phyloP scores from a whole-genome alignment of 306 rosid species.

The Cucumis cinereus region DNA sequence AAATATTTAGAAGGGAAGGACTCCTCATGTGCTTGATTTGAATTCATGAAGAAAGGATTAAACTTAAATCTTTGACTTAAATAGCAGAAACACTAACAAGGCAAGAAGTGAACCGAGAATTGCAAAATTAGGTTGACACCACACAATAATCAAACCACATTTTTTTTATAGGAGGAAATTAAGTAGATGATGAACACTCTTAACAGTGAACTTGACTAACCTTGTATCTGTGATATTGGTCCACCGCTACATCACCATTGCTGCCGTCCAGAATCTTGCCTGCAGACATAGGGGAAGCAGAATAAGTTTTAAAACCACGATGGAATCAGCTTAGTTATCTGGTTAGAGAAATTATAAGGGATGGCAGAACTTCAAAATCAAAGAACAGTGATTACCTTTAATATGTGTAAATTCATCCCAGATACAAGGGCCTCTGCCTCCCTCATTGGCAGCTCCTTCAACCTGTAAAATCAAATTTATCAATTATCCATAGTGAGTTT shows the following conservation, averaged over 20 bases:
- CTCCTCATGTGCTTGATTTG: not conserved
- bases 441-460: conserved; percentile 74
- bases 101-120: not conserved
- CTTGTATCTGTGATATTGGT: conserved; percentile 80
- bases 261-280: conserved; percentile 63
- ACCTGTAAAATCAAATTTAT: conserved; percentile 36
- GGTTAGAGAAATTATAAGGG: not conserved
- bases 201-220: conserved; percentile 24
- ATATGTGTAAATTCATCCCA: conserved; percentile 83
- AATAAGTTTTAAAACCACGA: conserved; percentile 6
- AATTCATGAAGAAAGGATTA: not conserved
- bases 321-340: not conserved
- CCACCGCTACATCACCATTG: conserved; percentile 84
- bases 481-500: not conserved
- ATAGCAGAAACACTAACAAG: not conserved
- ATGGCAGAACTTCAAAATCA: not conserved
- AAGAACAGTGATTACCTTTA: conserved; percentile 27
- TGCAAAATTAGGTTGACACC: not conserved
- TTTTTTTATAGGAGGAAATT: not conserved
- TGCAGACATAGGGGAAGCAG: conserved; percentile 18
- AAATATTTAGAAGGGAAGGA: not conserved
- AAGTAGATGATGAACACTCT: not conserved
- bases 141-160: not conserved
- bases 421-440: conserved; percentile 74
- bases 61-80: not conserved